phyloP scores from a whole-genome alignment of 768 basidiomycete genomes.

The Rhodotorula toruloides region DNA sequence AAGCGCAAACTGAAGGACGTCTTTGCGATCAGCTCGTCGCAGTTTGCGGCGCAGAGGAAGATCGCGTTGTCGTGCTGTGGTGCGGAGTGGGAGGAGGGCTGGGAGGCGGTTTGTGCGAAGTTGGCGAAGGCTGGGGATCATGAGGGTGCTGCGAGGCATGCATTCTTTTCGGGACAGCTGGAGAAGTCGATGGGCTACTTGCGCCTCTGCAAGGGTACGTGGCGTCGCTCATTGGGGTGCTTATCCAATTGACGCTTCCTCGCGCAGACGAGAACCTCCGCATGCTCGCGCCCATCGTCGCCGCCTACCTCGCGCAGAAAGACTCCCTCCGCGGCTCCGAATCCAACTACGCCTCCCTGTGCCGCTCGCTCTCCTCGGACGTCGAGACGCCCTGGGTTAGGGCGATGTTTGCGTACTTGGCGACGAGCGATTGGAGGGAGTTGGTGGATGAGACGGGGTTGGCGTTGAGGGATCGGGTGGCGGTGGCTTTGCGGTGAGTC shows the following conservation, averaged over 20 bases:
- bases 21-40: conserved; percentile 23
- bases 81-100: conserved; percentile 32
- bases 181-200: conserved; percentile 29
- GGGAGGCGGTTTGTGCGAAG: conserved; percentile 22
- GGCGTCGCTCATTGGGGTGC: rapidly evolving
- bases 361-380: conserved; percentile 32
- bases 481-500: conserved; percentile 25
- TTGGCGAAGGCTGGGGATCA: conserved; percentile 24
- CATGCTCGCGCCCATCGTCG: conserved; percentile 35
- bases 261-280: conserved; percentile 25
- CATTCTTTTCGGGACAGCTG: conserved; percentile 36
- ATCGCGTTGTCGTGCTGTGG: conserved; percentile 33
- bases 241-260: too few species aligned
- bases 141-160: conserved; percentile 31
- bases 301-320: conserved; percentile 27
- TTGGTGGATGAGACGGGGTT: conserved; percentile 35
- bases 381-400: conserved; percentile 35
- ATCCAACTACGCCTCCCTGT: conserved; percentile 26
- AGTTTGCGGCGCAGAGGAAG: conserved; percentile 28
- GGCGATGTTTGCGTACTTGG: conserved; percentile 34
- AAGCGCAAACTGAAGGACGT: conserved; percentile 10
- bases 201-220: conserved; percentile 27
- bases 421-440: conserved; percentile 36
- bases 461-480: conserved; percentile 33
- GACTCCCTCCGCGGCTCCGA: conserved; percentile 17